Evolutionary conservation across 176 grass and related monocot species (phyloP), one percentile per base, ranked within the genome.

Genomic region (Triticum timopheevii): DNA sequence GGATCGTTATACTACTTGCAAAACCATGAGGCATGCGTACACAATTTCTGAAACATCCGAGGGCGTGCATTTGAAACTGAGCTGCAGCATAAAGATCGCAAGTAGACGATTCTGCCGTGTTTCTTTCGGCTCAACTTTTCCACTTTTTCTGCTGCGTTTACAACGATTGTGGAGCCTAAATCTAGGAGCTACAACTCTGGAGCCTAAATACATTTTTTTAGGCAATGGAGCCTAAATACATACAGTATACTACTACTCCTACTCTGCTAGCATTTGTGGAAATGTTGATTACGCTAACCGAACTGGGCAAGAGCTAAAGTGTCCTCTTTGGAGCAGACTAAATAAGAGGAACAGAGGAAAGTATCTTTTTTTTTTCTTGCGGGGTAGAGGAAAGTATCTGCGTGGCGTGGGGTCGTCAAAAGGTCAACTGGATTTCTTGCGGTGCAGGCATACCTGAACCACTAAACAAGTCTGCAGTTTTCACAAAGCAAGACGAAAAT

Each of bases 101-200:
- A 44, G 42, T 44, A 10, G 39, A 69, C 49, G 81, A 87, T 91
- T 80, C 89, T 87, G 85, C 85, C 85, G 81, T 91, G 85, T 87
- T 84, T 76, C 89, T 87, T 91, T 87, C 81, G 85, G 85, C 76
- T 67, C 67, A 20, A 20, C 82, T 87, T 91, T 84, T 31, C 36
- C 10, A 13, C 49, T 38, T 87, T 36, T 80, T 58, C 28, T 25
- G 58, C 33, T 38, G 74, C 12, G 81, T 84, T 91, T 85, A 80
- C 89, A 90, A 44, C 39, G 80, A 58, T 20, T 4, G 64, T 22
- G 7, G 13, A 42, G 8, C 27, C 33, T 4, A 42, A 50, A 70
- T 75, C 35, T 49, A 69, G 31, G 25, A 72, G 13, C 25, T 40
- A 42, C 61, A 87, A 65, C 71, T 27, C 27, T 27, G 27, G 27